These are phyloP conservation scores for Lablab purpureus DNA, from an alignment of 306 rosid genomes.

Conservation along the genomic window DNA sequence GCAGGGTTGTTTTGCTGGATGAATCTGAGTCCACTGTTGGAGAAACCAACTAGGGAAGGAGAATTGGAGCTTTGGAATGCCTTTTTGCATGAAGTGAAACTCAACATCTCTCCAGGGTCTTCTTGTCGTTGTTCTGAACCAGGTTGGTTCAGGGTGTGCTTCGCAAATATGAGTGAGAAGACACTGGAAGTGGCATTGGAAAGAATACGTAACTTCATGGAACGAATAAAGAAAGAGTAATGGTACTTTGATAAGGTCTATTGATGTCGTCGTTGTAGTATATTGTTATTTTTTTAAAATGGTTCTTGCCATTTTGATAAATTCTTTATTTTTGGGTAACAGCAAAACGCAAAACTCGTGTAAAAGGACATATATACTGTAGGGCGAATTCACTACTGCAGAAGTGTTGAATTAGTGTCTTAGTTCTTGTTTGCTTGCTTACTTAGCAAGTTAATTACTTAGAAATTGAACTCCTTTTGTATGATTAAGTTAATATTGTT, in stretches of 20 bases:
- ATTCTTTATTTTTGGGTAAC: constrained; percentile 40
- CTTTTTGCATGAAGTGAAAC: constrained; percentile 63
- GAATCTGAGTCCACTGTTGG: constrained; percentile 72
- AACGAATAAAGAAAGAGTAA: constrained; percentile 28
- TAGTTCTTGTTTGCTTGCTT: constrained; percentile 69
- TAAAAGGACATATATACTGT: constrained; percentile 10
- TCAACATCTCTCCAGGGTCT: constrained; percentile 92
- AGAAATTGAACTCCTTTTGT: constrained; percentile 33
- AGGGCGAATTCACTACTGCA: constrained; percentile 3
- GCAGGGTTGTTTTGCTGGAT: constrained; percentile 96
- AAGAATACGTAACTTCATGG: constrained; percentile 71
- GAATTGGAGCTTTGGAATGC: constrained; percentile 74
- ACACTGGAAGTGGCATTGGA: constrained; percentile 74
- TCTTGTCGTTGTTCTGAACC: constrained; percentile 92
- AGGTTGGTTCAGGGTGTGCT: constrained; percentile 96
- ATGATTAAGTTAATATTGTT: neutral
- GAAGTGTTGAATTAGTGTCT: constrained; percentile 6
- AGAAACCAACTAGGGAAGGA: constrained; percentile 61
- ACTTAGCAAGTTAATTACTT: constrained; percentile 57
- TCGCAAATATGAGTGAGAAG: constrained; percentile 82
- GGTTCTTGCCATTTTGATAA: constrained; percentile 56
- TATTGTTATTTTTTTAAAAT: constrained; percentile 37
- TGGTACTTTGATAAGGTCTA: neutral
- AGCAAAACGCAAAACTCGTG: constrained; percentile 34
- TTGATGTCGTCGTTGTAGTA: neutral